A percentile compares a stretch with the other conserved stretches of the same genome.
Evolutionary conservation across 108 stramenopile species (phyloP).

Genomic region (Cylindrotheca fusiformis): DNA sequence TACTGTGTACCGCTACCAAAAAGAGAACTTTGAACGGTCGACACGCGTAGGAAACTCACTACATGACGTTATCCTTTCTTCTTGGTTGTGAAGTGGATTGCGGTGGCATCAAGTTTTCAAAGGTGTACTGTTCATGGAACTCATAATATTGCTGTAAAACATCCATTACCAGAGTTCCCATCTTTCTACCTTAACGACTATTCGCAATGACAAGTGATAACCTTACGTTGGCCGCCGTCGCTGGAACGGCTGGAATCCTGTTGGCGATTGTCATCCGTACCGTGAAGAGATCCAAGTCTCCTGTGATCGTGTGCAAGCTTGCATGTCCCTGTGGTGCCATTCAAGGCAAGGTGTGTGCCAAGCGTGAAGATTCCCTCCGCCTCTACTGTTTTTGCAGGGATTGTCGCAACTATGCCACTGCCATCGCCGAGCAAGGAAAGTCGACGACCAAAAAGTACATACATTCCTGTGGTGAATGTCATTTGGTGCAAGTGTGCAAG

Average conservation of each 20-base stretch:
- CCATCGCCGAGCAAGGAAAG: slow-evolving; percentile 11
- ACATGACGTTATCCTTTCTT: no score
- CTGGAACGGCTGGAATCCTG: not conserved
- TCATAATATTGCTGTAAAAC: no score
- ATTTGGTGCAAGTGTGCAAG: slow-evolving; percentile 25
- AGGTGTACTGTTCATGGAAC: no score
- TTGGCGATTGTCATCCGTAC: slow-evolving; percentile 4
- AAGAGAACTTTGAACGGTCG: no score
- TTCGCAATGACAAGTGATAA: no score
- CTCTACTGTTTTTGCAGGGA: slow-evolving; percentile 22
- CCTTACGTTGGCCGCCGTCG: no score
- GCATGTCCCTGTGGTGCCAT: slow-evolving; percentile 17
- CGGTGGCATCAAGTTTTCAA: no score
- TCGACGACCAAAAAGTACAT: slow-evolving; percentile 4
- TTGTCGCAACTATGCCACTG: slow-evolving; percentile 19
- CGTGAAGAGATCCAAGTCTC: slow-evolving; percentile 11
- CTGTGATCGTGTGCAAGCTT: slow-evolving; percentile 4
- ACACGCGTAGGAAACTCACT: no score
- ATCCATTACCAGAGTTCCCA: no score
- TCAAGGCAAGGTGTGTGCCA: slow-evolving; percentile 15
- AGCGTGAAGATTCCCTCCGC: slow-evolving; percentile 11
- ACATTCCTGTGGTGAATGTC: slow-evolving; percentile 13
- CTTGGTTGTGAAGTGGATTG: no score
- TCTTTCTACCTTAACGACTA: no score
- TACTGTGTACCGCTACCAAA: no score